Conservation (phyloP, 768 basidiomycete species). For the Russula olivacea region DNA sequence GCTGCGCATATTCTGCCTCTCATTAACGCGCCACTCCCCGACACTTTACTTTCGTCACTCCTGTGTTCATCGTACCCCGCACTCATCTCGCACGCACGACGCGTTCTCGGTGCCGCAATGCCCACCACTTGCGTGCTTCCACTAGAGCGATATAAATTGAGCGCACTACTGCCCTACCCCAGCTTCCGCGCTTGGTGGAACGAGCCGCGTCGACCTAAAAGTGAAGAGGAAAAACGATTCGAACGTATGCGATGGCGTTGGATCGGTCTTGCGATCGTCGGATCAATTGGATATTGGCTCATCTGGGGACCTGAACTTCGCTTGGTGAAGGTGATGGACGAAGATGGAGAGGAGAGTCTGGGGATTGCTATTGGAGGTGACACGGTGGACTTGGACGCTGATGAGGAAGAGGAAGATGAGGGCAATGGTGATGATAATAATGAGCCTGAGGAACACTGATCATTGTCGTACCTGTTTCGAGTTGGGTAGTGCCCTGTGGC, state of each 20-base stretch:
- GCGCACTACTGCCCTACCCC: slow-evolving; percentile 21
- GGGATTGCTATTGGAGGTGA: slow-evolving; percentile 10
- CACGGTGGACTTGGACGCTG: neutral
- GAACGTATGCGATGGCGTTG: slow-evolving; percentile 50
- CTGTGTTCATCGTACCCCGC: slow-evolving; percentile 50
- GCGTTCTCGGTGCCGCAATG: slow-evolving; percentile 37
- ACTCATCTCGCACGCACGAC: slow-evolving; percentile 53
- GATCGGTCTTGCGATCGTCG: slow-evolving; percentile 39
- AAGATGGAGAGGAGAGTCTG: slow-evolving; percentile 9
- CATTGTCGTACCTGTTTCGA: neutral
- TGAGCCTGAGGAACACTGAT: neutral
- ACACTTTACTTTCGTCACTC: slow-evolving; percentile 50
- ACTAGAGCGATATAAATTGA: slow-evolving; percentile 38
- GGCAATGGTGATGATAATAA: slow-evolving; percentile 1
- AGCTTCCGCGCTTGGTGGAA: slow-evolving; percentile 31
- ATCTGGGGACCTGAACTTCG: slow-evolving; percentile 14
- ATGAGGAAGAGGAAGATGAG: slow-evolving; percentile 23
- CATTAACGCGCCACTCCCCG: slow-evolving; percentile 52
- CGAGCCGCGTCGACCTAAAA: slow-evolving; percentile 26
- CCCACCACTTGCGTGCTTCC: slow-evolving; percentile 23
- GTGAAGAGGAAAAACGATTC: slow-evolving; percentile 43
- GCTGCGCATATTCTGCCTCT: slow-evolving; percentile 66
- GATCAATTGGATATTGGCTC: slow-evolving; percentile 36
- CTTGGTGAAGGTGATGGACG: neutral
- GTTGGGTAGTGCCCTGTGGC: too few species aligned